These are phyloP conservation scores for Artemisia argyi DNA, from an alignment of 129 eudicot species.

Conservation along the genomic window DNA sequence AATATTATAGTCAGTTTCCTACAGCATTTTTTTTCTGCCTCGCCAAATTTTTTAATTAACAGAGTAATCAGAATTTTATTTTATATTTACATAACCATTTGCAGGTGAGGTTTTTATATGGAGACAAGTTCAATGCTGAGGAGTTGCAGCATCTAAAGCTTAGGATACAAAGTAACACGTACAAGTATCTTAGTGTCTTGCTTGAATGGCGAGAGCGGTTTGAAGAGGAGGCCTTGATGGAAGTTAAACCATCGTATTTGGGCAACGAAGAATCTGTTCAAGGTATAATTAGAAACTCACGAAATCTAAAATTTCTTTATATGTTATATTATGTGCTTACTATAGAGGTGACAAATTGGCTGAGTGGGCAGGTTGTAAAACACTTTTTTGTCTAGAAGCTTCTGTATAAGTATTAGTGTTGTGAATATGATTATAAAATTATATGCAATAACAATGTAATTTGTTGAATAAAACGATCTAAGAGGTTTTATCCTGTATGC, in stretches of 20 bases:
- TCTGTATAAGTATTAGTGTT: too few relatives aligned
- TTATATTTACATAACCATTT: background rate
- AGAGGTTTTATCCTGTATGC: too few relatives aligned
- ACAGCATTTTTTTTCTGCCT: background rate
- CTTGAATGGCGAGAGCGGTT: conserved; percentile 66
- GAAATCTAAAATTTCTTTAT: background rate
- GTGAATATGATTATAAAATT: too few relatives aligned
- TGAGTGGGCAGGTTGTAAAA: too few relatives aligned
- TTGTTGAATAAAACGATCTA: too few relatives aligned
- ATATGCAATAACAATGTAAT: too few relatives aligned
- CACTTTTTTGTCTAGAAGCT: too few relatives aligned
- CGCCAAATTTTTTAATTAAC: background rate
- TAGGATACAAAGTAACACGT: conserved; percentile 57
- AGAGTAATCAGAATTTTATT: too few relatives aligned
- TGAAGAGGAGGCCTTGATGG: conserved; percentile 47
- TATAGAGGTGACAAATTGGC: background rate
- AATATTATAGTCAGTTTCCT: background rate
- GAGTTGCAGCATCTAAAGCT: conserved; percentile 51
- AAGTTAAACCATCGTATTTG: conserved; percentile 9
- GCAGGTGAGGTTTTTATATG: conserved; percentile 48
- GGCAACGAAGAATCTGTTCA: conserved; percentile 20
- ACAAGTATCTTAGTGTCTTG: conserved; percentile 46
- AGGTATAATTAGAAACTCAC: conserved; percentile 18
- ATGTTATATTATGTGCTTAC: background rate
- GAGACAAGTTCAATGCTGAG: conserved; percentile 38